Conservation (phyloP, 352 stramenopile genomes). For the Thalassiosira hispida region DNA sequence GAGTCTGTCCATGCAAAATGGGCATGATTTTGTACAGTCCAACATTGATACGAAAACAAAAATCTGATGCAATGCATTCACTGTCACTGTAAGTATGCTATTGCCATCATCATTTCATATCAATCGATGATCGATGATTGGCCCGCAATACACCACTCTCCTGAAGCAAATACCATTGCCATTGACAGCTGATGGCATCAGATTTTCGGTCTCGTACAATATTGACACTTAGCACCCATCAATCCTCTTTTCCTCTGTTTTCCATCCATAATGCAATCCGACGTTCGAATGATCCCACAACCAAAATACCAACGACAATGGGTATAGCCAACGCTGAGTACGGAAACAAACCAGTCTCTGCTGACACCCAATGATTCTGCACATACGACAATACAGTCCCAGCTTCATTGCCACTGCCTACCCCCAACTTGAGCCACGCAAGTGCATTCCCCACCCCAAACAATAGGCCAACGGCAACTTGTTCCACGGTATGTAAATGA, state of each 20-base stretch:
- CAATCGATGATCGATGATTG: too few relatives aligned
- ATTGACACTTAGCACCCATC: neutral
- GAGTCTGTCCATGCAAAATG: too few relatives aligned
- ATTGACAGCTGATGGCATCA: too few relatives aligned
- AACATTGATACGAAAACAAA: too few relatives aligned
- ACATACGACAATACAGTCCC: slow-evolving; percentile 47
- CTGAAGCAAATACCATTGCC: too few relatives aligned
- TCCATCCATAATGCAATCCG: slow-evolving; percentile 54
- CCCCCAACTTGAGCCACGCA: slow-evolving; percentile 61
- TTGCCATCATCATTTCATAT: too few relatives aligned
- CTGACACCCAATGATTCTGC: slow-evolving; percentile 50
- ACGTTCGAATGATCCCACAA: slow-evolving; percentile 79
- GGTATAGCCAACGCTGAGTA: slow-evolving; percentile 60
- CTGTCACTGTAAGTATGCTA: too few relatives aligned
- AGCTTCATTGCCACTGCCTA: slow-evolving; percentile 25
- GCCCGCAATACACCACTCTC: too few relatives aligned
- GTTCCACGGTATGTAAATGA: slow-evolving; percentile 71
- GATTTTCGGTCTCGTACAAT: neutral
- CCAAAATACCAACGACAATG: slow-evolving; percentile 62
- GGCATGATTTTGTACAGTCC: too few relatives aligned
- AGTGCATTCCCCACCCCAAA: slow-evolving; percentile 70
- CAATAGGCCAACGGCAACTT: slow-evolving; percentile 72
- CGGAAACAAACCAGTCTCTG: slow-evolving; percentile 67
- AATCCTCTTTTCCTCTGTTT: slow-evolving; percentile 31
- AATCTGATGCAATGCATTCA: too few relatives aligned